Evolutionary conservation across 805 yeast species (phyloP).

Genomic region (Ogataea degrootiae): DNA sequence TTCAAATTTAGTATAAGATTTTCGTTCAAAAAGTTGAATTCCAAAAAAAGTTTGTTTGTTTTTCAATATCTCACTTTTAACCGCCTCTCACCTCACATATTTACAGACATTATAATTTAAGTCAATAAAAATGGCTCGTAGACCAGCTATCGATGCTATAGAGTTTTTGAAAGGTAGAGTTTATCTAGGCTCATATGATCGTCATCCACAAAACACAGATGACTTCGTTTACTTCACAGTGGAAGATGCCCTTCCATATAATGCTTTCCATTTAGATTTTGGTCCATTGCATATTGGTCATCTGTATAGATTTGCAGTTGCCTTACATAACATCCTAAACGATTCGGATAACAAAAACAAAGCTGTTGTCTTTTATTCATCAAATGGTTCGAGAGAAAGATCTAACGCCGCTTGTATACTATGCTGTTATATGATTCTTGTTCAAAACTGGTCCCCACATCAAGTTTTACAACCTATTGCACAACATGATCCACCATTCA

Average conservation of each 20-base stretch:
- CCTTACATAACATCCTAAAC: slow-evolving; percentile 84
- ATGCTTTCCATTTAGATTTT: slow-evolving; percentile 92
- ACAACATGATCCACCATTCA: slow-evolving; percentile 88
- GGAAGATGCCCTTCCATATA: slow-evolving; percentile 88
- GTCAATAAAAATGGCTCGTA: slow-evolving; percentile 20
- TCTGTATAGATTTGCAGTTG: slow-evolving; percentile 90
- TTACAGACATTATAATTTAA: neutral
- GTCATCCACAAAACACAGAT: slow-evolving; percentile 69
- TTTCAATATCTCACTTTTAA: too few species aligned
- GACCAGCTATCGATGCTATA: slow-evolving; percentile 27
- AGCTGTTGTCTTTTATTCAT: slow-evolving; percentile 86
- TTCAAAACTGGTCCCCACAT: slow-evolving; percentile 98
- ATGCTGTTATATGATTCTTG: slow-evolving; percentile 90
- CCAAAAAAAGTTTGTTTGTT: too few species aligned
- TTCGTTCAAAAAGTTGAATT: too few species aligned
- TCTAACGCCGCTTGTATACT: slow-evolving; percentile 93
- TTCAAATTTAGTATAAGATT: too few species aligned
- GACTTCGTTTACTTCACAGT: slow-evolving; percentile 83
- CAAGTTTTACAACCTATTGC: slow-evolving; percentile 92
- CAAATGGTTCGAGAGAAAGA: slow-evolving; percentile 73
- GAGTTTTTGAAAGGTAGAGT: slow-evolving; percentile 55
- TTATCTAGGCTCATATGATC: slow-evolving; percentile 85
- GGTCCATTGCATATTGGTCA: slow-evolving; percentile 96
- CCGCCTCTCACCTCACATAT: neutral
- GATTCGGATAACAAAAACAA: slow-evolving; percentile 79